Evolutionary conservation across 257 asterid genomes (phyloP), one percentile per base, ranked within the genome.

Genomic region (Verbascum thapsus): DNA sequence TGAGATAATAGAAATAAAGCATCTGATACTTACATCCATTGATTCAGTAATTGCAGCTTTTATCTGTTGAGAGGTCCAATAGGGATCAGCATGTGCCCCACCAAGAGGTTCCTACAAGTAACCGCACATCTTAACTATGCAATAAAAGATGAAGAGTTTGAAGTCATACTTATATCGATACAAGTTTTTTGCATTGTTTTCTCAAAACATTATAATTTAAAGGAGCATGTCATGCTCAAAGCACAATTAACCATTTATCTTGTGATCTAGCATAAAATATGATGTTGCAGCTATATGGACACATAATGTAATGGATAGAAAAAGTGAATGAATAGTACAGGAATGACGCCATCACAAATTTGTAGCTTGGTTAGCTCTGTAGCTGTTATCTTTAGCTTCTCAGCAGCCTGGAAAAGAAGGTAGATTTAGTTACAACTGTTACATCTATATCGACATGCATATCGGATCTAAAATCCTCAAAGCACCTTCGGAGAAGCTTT

Each of bases 11-110:
- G 40, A 40, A 53, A 69, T 40, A 42, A 71, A 30, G 19, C 23
- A 56, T 15, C 30, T 48, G 42, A 47, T 49, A 83, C 97, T 89
- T 69, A 92, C 99, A 70, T 92, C 95, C 97, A 87, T 89, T 63
- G 89, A 41, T 67, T 92, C 80, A 68, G 84, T 62, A 69, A 92
- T 92, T 44, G 95, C 91, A 57, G 75, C 53, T 82, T 89, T 92
- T 43, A 92, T 82, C 83, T 87, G 99, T 76, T 83, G 95, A 0
- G 99, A 92, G 47, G 97, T 89, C 99, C 97, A 89, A 61, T 85
- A 64, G 45, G 97, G 77, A 81, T 92, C 97, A 58, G 89, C 84
- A 75, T 92, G 99, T 26, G 95, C 99, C 58, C 99, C 99, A 44
- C 97, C 96, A 75, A 92, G 94, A 69, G 99, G 96, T 86, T 92